A percentile compares a stretch with the other conserved stretches of the same genome.
Conservation (phyloP, 2,329 filamentous ascomycete species). For the Calonectria pseudoturangicola region DNA sequence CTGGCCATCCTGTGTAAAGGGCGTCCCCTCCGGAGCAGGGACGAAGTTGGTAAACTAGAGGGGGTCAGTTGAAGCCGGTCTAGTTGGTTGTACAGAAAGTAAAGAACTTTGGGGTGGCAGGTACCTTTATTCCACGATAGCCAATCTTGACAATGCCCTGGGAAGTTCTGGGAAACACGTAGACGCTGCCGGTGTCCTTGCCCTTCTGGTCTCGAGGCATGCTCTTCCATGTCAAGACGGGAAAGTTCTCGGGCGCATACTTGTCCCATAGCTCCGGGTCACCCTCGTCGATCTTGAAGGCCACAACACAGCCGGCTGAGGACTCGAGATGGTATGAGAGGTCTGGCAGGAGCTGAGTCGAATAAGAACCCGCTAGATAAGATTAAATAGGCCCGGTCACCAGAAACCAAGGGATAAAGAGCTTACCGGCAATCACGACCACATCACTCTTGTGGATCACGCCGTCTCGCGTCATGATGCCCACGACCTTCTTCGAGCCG, state of each 20-base stretch:
- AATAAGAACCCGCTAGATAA: not conserved
- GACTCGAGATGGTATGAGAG: not conserved
- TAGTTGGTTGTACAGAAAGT: not conserved
- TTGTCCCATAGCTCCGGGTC: slow-evolving; percentile 30
- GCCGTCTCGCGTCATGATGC: not conserved
- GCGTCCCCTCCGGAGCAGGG: slow-evolving; percentile 17
- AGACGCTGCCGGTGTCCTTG: slow-evolving; percentile 32
- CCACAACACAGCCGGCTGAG: not conserved
- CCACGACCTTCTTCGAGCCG: not conserved
- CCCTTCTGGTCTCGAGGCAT: slow-evolving; percentile 3
- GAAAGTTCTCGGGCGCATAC: slow-evolving; percentile 7
- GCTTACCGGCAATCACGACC: not conserved
- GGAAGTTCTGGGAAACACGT: slow-evolving; percentile 18
- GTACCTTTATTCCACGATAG: not conserved
- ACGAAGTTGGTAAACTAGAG: slow-evolving; percentile 32
- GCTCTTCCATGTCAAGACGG: slow-evolving; percentile 31
- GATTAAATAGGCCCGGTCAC: not conserved
- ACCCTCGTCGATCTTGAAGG: not conserved
- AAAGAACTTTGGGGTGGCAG: not conserved
- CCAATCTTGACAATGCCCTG: slow-evolving; percentile 14
- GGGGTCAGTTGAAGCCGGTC: not conserved
- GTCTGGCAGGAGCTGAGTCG: not conserved
- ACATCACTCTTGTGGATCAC: not conserved
- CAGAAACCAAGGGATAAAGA: not conserved
- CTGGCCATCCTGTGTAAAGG: slow-evolving; percentile 26